Conservation (phyloP, 2,329 filamentous ascomycete genomes). For the Trichoderma atroviride region DNA sequence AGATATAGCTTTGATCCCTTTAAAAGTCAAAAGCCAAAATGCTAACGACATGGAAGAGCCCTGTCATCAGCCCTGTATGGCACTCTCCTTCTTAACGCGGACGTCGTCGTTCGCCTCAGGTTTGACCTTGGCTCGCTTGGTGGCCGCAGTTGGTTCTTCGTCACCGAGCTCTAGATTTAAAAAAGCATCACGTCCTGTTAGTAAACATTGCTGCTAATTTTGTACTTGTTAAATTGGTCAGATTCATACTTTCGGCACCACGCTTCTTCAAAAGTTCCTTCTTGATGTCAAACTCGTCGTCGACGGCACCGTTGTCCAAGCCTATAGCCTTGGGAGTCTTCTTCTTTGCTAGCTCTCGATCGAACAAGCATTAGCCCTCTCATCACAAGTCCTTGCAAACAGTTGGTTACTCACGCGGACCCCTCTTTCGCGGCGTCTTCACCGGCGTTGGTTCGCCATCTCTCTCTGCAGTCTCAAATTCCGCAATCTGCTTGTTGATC, state of each 20-base stretch:
- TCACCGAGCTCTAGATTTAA: neutral
- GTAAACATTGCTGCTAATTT: neutral
- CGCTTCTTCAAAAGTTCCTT: neutral
- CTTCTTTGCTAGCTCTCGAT: neutral
- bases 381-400: neutral
- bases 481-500: constrained; percentile 40
- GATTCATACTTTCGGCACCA: neutral
- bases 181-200: neutral
- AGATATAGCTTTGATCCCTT: neutral
- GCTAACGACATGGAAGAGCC: neutral
- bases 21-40: neutral
- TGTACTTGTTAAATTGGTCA: neutral
- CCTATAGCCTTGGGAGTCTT: neutral
- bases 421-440: constrained; percentile 28
- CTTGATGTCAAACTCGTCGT: neutral
- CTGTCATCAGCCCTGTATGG: neutral
- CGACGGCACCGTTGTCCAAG: neutral
- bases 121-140: constrained; percentile 2
- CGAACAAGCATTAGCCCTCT: neutral
- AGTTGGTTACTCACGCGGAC: neutral
- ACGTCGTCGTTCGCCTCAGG: neutral
- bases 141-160: neutral
- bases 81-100: neutral
- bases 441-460: constrained; percentile 2
- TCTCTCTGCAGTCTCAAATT: constrained; percentile 10